Evolutionary conservation across 345 rosid species (phyloP).

Genomic region (Raphanus raphanistrum): DNA sequence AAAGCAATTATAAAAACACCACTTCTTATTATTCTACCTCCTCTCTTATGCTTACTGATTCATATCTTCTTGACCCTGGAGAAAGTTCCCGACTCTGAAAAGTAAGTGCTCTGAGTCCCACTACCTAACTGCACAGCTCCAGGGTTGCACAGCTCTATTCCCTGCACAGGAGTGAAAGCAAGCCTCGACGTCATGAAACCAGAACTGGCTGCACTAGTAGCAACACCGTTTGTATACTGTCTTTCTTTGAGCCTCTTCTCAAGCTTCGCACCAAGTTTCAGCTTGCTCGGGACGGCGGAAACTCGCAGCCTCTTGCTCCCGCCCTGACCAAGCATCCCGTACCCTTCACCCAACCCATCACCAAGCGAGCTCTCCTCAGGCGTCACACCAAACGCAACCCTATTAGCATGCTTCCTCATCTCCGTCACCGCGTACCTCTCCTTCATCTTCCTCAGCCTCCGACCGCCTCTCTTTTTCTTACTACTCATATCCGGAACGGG

Average conservation of each 20-base stretch:
- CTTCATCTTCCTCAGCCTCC: not conserved
- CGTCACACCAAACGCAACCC: not conserved
- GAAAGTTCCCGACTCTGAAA: not conserved
- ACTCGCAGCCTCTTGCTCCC: not conserved
- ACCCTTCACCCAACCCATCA: not conserved
- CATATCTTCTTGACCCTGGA: not conserved
- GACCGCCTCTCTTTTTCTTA: not conserved
- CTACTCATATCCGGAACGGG: not conserved
- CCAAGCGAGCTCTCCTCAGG: not conserved
- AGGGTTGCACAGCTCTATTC: not conserved
- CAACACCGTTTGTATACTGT: not conserved
- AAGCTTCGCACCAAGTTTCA: not conserved
- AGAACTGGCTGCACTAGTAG: not conserved
- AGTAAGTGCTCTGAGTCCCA: not conserved
- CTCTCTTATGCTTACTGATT: too few species aligned
- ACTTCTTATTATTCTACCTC: too few species aligned
- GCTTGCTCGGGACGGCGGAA: not conserved
- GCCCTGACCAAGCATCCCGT: not conserved
- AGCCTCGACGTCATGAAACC: not conserved
- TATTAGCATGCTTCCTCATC: not conserved
- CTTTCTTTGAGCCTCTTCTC: not conserved
- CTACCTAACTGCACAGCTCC: not conserved
- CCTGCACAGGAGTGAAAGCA: not conserved
- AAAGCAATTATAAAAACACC: not conserved
- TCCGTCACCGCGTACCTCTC: not conserved